phyloP scores from a whole-genome alignment of 2,329 filamentous ascomycete species.

The Curvularia sp. region DNA sequence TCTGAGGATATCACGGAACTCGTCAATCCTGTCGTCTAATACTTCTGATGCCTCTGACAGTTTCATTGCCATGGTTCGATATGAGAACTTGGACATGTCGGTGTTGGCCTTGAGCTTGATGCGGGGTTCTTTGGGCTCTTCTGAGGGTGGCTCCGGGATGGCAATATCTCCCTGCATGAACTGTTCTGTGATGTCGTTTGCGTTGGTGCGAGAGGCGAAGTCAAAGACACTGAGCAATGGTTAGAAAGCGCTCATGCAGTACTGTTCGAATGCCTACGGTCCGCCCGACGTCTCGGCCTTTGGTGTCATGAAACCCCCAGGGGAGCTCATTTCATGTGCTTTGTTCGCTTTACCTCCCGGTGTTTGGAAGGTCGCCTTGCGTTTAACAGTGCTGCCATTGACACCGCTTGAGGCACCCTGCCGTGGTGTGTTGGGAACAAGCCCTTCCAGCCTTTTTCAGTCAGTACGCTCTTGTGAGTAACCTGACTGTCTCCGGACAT shows the following conservation, averaged over 20 bases:
- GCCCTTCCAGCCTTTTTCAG: constrained; percentile 54
- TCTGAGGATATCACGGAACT: constrained; percentile 77
- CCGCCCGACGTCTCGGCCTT: constrained; percentile 46
- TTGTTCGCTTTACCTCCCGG: constrained; percentile 55
- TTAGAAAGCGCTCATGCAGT: constrained; percentile 10
- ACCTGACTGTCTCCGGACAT: constrained; percentile 13
- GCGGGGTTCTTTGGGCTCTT: constrained; percentile 75
- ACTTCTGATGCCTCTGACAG: constrained; percentile 90
- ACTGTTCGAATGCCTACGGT: constrained; percentile 46
- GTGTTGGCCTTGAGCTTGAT: constrained; percentile 86
- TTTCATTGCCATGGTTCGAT: constrained; percentile 95
- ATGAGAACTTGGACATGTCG: constrained; percentile 87
- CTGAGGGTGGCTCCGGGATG: constrained; percentile 71
- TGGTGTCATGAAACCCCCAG: constrained; percentile 49
- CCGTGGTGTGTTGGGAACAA: constrained; percentile 55
- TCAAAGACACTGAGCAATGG: constrained; percentile 58
- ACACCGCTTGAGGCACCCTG: constrained; percentile 49
- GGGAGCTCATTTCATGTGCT: constrained; percentile 58
- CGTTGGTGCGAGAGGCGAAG: constrained; percentile 78
- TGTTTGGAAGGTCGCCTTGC: constrained; percentile 61
- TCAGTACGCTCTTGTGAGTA: constrained; percentile 14
- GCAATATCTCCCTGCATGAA: constrained; percentile 75
- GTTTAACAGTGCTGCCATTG: constrained; percentile 59
- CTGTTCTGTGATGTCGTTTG: constrained; percentile 82
- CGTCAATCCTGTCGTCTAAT: constrained; percentile 93